Conservation (phyloP, 164 flowering plant genomes). For the Chimonanthus praecox region DNA sequence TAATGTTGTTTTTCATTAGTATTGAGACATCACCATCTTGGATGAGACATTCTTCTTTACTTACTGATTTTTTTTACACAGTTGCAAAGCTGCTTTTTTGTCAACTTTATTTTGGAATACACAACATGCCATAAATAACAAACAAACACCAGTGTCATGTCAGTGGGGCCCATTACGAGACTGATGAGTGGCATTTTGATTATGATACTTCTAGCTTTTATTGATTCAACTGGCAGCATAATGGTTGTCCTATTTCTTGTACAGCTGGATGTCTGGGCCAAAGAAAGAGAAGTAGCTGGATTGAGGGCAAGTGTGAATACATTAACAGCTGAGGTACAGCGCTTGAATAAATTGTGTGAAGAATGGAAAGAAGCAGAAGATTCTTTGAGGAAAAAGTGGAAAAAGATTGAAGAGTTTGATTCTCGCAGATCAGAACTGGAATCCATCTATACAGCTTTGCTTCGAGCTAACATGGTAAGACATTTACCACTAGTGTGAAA, state of each 20-base stretch:
- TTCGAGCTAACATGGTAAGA: slow-evolving; percentile 77
- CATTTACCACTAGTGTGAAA: neutral
- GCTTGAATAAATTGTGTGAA: slow-evolving; percentile 75
- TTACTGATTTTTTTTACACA: no score
- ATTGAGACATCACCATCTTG: neutral
- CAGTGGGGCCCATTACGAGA: neutral
- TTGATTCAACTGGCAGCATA: neutral
- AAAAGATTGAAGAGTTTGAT: slow-evolving; percentile 98
- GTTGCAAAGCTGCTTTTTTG: no score
- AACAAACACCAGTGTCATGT: neutral
- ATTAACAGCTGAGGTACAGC: slow-evolving; percentile 80
- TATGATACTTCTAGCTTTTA: neutral
- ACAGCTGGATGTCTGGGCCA: slow-evolving; percentile 94
- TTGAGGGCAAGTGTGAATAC: slow-evolving; percentile 86
- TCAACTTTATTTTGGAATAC: no score
- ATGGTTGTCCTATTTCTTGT: slow-evolving; percentile 12
- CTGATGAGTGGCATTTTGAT: neutral
- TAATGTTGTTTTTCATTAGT: neutral
- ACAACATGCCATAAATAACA: neutral
- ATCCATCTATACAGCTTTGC: slow-evolving; percentile 65
- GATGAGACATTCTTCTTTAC: no score
- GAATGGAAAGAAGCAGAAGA: slow-evolving; percentile 99
- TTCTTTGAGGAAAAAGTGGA: slow-evolving; percentile 91
- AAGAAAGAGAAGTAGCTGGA: slow-evolving; percentile 98
- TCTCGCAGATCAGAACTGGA: slow-evolving; percentile 95